Evolutionary conservation across 2,329 filamentous ascomycete species (phyloP).

Genomic region (Aspergillus calidoustus): DNA sequence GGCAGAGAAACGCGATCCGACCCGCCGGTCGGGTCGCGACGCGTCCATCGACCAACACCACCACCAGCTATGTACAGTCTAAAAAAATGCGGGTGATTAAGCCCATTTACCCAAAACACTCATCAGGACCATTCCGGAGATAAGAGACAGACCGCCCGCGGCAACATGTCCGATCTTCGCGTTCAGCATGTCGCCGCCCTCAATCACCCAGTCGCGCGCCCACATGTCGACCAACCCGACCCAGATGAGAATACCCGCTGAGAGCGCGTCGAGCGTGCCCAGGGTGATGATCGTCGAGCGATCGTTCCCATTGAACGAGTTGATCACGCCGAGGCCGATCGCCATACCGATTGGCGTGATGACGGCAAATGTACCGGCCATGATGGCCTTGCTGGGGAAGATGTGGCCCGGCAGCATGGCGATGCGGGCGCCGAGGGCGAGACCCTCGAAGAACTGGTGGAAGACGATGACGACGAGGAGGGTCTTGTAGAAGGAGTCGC

Average conservation of each 20-base stretch:
- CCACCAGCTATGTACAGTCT: background rate
- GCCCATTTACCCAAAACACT: slow-evolving; percentile 77
- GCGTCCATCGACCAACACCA: background rate
- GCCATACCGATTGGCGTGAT: slow-evolving; percentile 80
- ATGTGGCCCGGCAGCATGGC: slow-evolving; percentile 55
- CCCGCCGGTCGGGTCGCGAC: background rate
- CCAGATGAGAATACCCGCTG: slow-evolving; percentile 78
- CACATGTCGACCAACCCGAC: slow-evolving; percentile 81
- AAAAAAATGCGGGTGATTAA: slow-evolving; percentile 34
- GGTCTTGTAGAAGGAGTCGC: slow-evolving; percentile 57
- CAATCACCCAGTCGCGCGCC: slow-evolving; percentile 73
- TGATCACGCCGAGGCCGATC: slow-evolving; percentile 74
- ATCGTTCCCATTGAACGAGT: slow-evolving; percentile 75
- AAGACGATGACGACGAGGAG: slow-evolving; percentile 70
- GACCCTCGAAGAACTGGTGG: slow-evolving; percentile 78
- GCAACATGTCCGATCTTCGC: slow-evolving; percentile 55
- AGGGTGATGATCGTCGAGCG: slow-evolving; percentile 70
- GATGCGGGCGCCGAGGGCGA: slow-evolving; percentile 74
- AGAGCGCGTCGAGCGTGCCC: slow-evolving; percentile 74
- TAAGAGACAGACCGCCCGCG: slow-evolving; percentile 58
- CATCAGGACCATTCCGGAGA: slow-evolving; percentile 71
- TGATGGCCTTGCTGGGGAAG: slow-evolving; percentile 55
- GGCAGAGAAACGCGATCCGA: background rate
- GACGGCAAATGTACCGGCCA: slow-evolving; percentile 68
- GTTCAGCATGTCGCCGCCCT: slow-evolving; percentile 60